These are phyloP conservation scores for Ascochyta fabae DNA, from an alignment of 2,329 filamentous ascomycete species.

Conservation along the genomic window DNA sequence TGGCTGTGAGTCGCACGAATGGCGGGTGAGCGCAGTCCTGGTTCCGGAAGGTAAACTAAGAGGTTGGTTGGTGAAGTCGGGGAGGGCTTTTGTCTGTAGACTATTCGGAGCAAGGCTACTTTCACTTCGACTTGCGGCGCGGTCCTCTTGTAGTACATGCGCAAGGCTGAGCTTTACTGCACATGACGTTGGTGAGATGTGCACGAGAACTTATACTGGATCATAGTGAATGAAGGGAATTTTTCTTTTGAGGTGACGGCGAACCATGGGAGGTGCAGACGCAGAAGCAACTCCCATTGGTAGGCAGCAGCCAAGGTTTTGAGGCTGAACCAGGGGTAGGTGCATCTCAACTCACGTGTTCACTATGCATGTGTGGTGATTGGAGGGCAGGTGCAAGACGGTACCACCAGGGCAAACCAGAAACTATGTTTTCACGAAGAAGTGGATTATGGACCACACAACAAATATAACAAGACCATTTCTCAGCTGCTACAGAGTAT, in stretches of 20 bases:
- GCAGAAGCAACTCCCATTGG: not conserved
- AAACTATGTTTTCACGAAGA: not conserved
- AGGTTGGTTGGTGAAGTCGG: not conserved
- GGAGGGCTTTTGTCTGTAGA: not conserved
- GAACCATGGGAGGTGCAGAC: not conserved
- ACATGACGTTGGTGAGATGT: not conserved
- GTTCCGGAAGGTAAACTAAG: not conserved
- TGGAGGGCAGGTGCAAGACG: not conserved
- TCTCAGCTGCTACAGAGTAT: not conserved
- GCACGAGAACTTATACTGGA: too few species aligned
- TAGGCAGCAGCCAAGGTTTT: slow-evolving; percentile 8
- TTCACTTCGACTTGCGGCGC: slow-evolving; percentile 6
- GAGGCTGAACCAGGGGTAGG: slow-evolving; percentile 8
- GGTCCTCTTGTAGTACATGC: not conserved
- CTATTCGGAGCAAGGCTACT: not conserved
- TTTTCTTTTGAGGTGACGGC: not conserved
- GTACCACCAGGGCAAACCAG: not conserved
- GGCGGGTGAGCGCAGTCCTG: not conserved
- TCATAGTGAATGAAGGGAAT: not conserved
- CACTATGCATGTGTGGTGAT: not conserved
- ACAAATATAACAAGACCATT: too few species aligned
- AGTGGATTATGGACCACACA: too few species aligned
- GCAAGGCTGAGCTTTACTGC: slow-evolving; percentile 11
- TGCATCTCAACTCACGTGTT: slow-evolving; percentile 8
- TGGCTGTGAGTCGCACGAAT: not conserved